phyloP scores from a whole-genome alignment of 768 basidiomycete genomes.

The Clavulina sp. region DNA sequence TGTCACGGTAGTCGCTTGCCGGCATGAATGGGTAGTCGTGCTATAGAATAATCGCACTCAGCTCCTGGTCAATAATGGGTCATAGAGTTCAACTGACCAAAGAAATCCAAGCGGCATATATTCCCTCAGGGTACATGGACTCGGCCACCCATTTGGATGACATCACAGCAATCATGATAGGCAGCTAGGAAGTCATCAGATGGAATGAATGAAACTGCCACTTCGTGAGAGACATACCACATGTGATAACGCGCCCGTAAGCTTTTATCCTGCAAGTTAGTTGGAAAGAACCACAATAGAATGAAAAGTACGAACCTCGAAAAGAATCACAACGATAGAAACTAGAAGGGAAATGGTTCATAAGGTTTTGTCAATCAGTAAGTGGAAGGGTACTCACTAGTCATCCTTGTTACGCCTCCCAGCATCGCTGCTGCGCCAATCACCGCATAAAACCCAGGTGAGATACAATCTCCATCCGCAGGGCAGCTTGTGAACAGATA shows the following conservation, averaged over 20 bases:
- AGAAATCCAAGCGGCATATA: constrained; percentile 56
- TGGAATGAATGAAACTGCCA: neutral
- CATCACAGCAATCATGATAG: constrained; percentile 69
- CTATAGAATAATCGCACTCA: too few species aligned
- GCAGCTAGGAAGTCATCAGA: constrained; percentile 20
- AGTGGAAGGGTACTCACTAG: constrained; percentile 20
- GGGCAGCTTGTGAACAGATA: constrained; percentile 60
- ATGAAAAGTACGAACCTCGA: constrained; percentile 31
- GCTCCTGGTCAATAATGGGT: neutral
- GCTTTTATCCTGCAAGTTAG: constrained; percentile 20
- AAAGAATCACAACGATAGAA: constrained; percentile 58
- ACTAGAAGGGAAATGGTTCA: constrained; percentile 23
- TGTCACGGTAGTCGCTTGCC: constrained; percentile 44
- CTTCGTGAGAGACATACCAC: constrained; percentile 19
- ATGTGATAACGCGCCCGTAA: constrained; percentile 65
- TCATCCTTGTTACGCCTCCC: constrained; percentile 62
- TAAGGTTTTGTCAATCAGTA: neutral
- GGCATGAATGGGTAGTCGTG: constrained; percentile 55
- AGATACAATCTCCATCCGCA: constrained; percentile 52
- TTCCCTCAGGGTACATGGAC: constrained; percentile 40
- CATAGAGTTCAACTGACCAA: constrained; percentile 10
- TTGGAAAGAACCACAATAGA: neutral
- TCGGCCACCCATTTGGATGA: constrained; percentile 63
- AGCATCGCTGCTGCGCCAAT: constrained; percentile 63
- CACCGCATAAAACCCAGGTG: constrained; percentile 61